phyloP scores from a whole-genome alignment of 2,329 filamentous ascomycete genomes.

The Cladosporium sp. region DNA sequence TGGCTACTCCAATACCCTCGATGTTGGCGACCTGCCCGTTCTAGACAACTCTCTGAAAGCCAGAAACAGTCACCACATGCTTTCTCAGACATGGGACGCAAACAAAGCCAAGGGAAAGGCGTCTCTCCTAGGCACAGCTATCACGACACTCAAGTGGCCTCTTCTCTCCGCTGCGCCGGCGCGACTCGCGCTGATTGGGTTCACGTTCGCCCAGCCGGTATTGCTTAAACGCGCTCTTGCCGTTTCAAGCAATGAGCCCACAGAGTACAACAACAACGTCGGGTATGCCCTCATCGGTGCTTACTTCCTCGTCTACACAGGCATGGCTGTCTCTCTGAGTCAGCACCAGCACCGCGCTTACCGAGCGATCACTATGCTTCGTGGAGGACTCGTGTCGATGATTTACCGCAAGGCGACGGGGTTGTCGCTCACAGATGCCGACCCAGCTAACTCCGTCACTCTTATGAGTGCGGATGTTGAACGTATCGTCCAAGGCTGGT shows the following conservation, averaged over 20 bases:
- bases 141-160: conserved; percentile 26
- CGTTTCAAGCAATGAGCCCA: conserved; percentile 19
- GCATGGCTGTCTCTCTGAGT: conserved; percentile 20
- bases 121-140: conserved; percentile 24
- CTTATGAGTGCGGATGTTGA: conserved; percentile 19
- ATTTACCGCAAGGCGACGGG: conserved; percentile 14
- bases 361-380: conserved; percentile 18
- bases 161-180: conserved; percentile 28
- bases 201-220: conserved; percentile 34
- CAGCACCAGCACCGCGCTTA: conserved; percentile 7
- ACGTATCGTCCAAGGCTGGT: conserved; percentile 13
- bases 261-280: conserved; percentile 16
- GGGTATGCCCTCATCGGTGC: conserved; percentile 26
- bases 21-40: conserved; percentile 19
- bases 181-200: conserved; percentile 28
- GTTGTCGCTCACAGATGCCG: conserved; percentile 11
- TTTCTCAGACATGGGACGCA: conserved; percentile 12
- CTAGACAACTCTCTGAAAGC: conserved; percentile 17
- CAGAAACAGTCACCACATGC: conserved; percentile 1
- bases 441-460: conserved; percentile 14
- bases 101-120: conserved; percentile 5
- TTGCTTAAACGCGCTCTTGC: conserved; percentile 29
- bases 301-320: conserved; percentile 28
- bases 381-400: conserved; percentile 14
- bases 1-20: conserved; percentile 23